These are phyloP conservation scores for Jasminum sambac DNA, from an alignment of 257 asterid species.

Conservation along the genomic window DNA sequence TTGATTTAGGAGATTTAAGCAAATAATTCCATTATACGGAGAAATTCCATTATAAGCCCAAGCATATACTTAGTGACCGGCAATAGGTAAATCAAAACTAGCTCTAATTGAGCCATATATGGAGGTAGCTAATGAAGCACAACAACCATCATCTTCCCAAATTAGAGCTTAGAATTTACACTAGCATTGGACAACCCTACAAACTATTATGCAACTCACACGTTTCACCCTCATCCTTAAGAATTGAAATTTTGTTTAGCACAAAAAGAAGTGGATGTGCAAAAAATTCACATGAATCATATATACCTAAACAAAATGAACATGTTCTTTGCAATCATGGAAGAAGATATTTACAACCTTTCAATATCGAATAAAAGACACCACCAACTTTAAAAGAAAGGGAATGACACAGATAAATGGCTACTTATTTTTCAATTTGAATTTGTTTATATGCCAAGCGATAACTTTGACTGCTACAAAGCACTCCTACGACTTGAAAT, in stretches of 20 bases:
- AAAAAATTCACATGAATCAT: not conserved
- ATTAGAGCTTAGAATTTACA: constrained; percentile 4
- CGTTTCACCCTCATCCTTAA: not conserved
- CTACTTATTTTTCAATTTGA: not conserved
- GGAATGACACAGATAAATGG: not conserved
- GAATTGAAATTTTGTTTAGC: not conserved
- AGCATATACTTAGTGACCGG: not conserved
- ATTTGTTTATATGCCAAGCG: not conserved
- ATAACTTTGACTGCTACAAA: not conserved
- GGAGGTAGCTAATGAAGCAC: not conserved
- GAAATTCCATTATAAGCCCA: not conserved
- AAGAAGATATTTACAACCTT: not conserved
- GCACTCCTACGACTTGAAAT: not conserved
- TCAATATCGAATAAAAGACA: constrained; percentile 7
- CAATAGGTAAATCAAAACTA: not conserved
- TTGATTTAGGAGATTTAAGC: not conserved
- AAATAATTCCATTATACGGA: too few species aligned
- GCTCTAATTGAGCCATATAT: not conserved
- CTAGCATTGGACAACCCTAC: not conserved
- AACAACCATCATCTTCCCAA: constrained; percentile 7
- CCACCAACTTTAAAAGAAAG: constrained; percentile 1
- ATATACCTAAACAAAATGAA: not conserved
- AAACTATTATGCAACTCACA: not conserved
- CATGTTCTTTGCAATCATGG: not conserved
- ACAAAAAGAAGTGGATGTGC: not conserved